Evolutionary conservation across 1,139 yeast species (phyloP).

Genomic region (Geotrichum candidum): DNA sequence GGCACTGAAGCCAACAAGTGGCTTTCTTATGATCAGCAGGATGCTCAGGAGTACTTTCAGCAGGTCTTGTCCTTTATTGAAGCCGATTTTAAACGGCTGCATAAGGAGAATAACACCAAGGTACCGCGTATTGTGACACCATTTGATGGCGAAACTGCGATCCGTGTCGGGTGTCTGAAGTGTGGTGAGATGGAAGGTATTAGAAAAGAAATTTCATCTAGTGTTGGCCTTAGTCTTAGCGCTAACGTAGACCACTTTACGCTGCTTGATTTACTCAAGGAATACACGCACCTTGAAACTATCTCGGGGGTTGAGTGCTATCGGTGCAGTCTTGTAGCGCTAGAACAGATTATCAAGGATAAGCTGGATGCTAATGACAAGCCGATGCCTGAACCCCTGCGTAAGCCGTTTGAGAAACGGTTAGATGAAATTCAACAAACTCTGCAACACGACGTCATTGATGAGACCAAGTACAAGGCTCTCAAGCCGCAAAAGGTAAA

Average conservation of each 20-base stretch:
- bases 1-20: slow-evolving; percentile 76
- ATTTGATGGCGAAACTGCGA: slow-evolving; percentile 81
- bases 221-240: slow-evolving; percentile 63
- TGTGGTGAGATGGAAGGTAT: slow-evolving; percentile 95
- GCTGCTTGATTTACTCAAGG: slow-evolving; percentile 54
- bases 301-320: slow-evolving; percentile 92
- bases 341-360: slow-evolving; percentile 34
- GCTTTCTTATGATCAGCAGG: slow-evolving; percentile 84
- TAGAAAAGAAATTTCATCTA: slow-evolving; percentile 73
- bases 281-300: slow-evolving; percentile 75
- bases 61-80: slow-evolving; percentile 68
- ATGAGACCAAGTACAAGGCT: slow-evolving; percentile 70
- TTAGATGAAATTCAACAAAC: slow-evolving; percentile 53
- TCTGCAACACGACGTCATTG: slow-evolving; percentile 58
- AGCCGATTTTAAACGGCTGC: slow-evolving; percentile 41
- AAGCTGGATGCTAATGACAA: slow-evolving; percentile 10
- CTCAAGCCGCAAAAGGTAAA: slow-evolving; percentile 72
- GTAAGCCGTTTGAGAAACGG: slow-evolving; percentile 45
- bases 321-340: slow-evolving; percentile 69
- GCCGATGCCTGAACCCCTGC: slow-evolving; percentile 13
- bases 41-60: slow-evolving; percentile 91
- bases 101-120: slow-evolving; percentile 11
- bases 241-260: slow-evolving; percentile 35
- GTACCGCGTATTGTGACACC: slow-evolving; percentile 57
- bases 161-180: slow-evolving; percentile 77